Evolutionary conservation across 495 filamentous ascomycete genomes (phyloP).

Genomic region (Aspergillus indologenus): DNA sequence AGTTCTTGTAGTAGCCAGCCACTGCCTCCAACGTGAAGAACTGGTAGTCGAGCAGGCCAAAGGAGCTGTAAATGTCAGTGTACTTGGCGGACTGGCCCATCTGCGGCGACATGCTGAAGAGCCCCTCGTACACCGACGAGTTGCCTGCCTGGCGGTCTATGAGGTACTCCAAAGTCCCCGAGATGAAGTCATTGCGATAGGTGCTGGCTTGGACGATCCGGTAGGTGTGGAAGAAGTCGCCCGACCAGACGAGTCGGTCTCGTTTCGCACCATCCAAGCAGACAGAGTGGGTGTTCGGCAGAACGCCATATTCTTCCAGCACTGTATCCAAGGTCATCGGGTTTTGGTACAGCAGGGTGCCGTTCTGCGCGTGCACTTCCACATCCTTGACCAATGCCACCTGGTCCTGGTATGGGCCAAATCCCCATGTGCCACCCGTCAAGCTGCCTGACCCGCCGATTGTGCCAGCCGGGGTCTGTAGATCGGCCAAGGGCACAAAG

Average conservation of each 20-base stretch:
- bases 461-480: background rate
- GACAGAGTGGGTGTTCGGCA: slow-evolving; percentile 22
- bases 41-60: slow-evolving; percentile 16
- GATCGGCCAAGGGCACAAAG: slow-evolving; percentile 10
- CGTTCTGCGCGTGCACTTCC: slow-evolving; percentile 24
- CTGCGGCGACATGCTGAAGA: slow-evolving; percentile 13
- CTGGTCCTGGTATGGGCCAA: slow-evolving; percentile 34
- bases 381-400: slow-evolving; percentile 31
- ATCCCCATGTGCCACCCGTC: slow-evolving; percentile 29
- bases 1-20: slow-evolving; percentile 13
- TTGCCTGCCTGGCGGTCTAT: slow-evolving; percentile 5
- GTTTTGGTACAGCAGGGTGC: slow-evolving; percentile 28
- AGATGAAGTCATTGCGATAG: slow-evolving; percentile 11
- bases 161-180: slow-evolving; percentile 8
- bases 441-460: slow-evolving; percentile 5
- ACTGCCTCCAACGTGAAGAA: slow-evolving; percentile 14
- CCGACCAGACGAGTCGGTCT: slow-evolving; percentile 23
- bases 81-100: slow-evolving; percentile 17
- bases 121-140: slow-evolving; percentile 2
- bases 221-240: slow-evolving; percentile 22
- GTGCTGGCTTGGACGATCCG: slow-evolving; percentile 21
- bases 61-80: slow-evolving; percentile 9
- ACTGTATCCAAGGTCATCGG: slow-evolving; percentile 19
- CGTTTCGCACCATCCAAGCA: slow-evolving; percentile 25
- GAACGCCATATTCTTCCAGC: slow-evolving; percentile 26